Base-by-base conservation (phyloP, 768 basidiomycete genomes). In the Mrakia gelida region DNA sequence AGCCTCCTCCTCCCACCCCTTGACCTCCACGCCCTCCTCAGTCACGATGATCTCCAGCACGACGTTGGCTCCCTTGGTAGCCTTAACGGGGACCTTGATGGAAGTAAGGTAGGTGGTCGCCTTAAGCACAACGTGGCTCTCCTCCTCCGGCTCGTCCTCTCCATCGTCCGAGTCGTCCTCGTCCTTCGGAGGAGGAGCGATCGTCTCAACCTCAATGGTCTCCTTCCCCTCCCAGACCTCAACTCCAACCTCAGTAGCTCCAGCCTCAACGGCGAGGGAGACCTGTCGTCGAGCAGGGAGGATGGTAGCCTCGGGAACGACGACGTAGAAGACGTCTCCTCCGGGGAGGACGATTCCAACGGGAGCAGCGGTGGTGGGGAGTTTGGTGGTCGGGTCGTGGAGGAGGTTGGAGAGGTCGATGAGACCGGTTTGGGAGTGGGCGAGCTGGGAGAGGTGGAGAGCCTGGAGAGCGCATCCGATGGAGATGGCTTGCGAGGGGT, bases 401-500 rank as follows among this genome's bases (percentile, higher is more conserved):
- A 85, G 80, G 62, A 85, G 85, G 61, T 88, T 88, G 59, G 86
- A 87, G 34, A 92, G 81, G 4, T 83, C 81, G 78, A 89, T 88
- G 23, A 80, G 81, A 26, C 77, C 77, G 23, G 77, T 78, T 28
- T 63, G n/a, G 38, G 65, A 54, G 26, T 82, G 78, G 3, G 85
- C 85, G 43, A 92, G 84, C 16, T 83, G 82, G 1, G 87, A 84
- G 54, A 93, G 86, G 54, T 92, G 82, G 67, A 88, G 88, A 2
- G 91, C 92, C 82, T 93, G 92, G 59, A 90, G 82, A 5, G 91
- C 92, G 76, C 89, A 90, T n/a, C 92, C 92, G 15, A 91, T 86
- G 1, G 92, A 90, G 0, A 94, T 86, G 70, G 93, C 87, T 15
- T 92, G 90, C 0, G 91, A 92, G 0, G 92, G 92, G 83, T 93